phyloP scores from a whole-genome alignment of 495 filamentous ascomycete species.

The Neurospora sp. region DNA sequence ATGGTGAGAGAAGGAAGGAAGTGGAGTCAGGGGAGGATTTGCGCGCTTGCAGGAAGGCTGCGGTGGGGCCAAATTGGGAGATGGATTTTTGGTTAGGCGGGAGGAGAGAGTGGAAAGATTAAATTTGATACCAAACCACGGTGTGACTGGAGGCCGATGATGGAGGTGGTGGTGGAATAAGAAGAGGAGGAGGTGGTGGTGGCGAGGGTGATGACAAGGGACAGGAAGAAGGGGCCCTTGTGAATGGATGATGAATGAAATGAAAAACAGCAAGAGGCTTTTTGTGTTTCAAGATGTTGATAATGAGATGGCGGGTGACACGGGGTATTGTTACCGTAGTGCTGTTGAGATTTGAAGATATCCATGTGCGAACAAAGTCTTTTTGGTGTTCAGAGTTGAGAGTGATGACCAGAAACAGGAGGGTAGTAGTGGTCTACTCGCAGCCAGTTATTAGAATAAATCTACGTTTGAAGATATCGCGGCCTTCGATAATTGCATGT shows the following conservation, averaged over 20 bases:
- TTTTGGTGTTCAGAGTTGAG: not conserved
- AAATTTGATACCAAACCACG: not conserved
- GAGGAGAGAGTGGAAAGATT: not conserved
- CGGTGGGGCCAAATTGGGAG: not conserved
- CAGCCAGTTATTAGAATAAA: not conserved
- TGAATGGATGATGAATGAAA: not conserved
- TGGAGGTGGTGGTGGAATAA: not conserved
- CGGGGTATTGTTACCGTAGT: not conserved
- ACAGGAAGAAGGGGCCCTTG: not conserved
- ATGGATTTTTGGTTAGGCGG: not conserved
- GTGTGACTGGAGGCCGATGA: not conserved
- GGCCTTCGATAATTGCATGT: not conserved
- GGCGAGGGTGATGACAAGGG: not conserved
- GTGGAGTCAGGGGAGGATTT: not conserved
- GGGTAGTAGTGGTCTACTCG: not conserved
- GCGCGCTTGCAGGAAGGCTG: not conserved
- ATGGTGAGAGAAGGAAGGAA: not conserved
- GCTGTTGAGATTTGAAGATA: not conserved
- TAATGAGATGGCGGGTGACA: not conserved
- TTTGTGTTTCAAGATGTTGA: not conserved
- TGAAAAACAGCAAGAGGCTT: not conserved
- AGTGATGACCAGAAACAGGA: not conserved
- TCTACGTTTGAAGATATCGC: not conserved
- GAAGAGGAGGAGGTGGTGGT: not conserved
- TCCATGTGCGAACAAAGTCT: not conserved